phyloP scores from a whole-genome alignment of 345 rosid genomes.

The Syzygium grande region DNA sequence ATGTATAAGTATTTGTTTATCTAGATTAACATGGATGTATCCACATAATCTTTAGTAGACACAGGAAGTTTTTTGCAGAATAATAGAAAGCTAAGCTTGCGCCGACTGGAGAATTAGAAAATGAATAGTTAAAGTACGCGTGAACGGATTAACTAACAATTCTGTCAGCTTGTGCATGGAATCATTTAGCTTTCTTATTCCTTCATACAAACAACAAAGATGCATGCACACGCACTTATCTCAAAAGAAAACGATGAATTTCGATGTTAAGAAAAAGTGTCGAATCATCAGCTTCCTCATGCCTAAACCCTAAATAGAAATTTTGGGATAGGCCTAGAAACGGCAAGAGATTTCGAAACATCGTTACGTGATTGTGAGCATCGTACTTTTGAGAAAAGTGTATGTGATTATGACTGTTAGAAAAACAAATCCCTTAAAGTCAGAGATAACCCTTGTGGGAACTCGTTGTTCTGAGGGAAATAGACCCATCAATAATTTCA shows the following conservation, averaged over 20 bases:
- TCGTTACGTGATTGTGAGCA: not conserved
- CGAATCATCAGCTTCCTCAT: not conserved
- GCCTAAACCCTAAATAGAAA: not conserved
- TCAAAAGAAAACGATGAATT: not conserved
- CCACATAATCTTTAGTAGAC: not conserved
- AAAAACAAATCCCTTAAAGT: not conserved
- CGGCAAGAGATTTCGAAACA: not conserved
- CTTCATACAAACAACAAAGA: not conserved
- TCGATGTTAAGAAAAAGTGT: not conserved
- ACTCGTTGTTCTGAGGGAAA: not conserved
- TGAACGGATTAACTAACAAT: not conserved
- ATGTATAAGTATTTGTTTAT: not conserved
- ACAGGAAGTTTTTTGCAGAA: not conserved
- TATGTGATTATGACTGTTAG: not conserved
- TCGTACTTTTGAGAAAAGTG: not conserved
- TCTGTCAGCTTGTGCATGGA: not conserved
- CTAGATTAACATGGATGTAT: not conserved
- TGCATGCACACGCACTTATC: not conserved
- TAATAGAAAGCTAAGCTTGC: not conserved
- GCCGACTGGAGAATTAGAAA: too few relatives aligned
- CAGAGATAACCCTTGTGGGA: not conserved
- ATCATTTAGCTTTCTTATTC: not conserved
- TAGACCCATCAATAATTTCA: fast-evolving
- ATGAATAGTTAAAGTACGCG: not conserved
- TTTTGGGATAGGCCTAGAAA: not conserved